These are phyloP conservation scores for Melaleuca alternifolia DNA, from an alignment of 345 rosid species.

Conservation along the genomic window DNA sequence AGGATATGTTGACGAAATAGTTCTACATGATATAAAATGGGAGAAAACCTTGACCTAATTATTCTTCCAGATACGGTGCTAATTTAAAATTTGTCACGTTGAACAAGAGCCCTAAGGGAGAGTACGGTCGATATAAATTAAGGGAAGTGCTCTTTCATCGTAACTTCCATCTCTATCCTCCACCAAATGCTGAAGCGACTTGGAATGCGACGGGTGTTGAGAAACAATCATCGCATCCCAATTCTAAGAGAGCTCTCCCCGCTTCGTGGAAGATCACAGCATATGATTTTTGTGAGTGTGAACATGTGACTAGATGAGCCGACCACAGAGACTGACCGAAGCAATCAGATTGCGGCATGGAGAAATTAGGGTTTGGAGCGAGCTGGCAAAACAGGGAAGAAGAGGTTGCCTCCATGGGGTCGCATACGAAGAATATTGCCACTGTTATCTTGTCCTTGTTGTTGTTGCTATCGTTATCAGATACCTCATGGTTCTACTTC, in stretches of 20 bases:
- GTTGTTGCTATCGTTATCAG: not conserved
- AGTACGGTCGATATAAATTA: not conserved
- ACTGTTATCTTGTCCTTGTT: not conserved
- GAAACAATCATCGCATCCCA: not conserved
- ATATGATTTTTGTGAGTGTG: not conserved
- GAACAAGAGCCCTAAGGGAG: not conserved
- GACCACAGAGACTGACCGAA: not conserved
- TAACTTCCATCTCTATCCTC: not conserved
- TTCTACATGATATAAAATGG: not conserved
- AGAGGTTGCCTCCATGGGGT: not conserved
- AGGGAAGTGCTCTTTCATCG: not conserved
- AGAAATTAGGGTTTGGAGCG: not conserved
- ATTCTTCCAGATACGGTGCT: not conserved
- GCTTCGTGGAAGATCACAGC: not conserved
- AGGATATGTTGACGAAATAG: not conserved
- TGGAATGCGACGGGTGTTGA: not conserved
- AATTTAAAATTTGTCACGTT: not conserved
- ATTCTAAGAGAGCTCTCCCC: not conserved
- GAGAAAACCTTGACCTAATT: not conserved
- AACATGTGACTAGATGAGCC: not conserved
- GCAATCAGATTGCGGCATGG: not conserved
- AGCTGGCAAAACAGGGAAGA: not conserved
- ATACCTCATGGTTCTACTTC: not conserved
- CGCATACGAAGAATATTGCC: not conserved
- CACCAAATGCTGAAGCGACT: not conserved